Conservation (phyloP, 108 stramenopile species). For the Conticribra weissflogii region DNA sequence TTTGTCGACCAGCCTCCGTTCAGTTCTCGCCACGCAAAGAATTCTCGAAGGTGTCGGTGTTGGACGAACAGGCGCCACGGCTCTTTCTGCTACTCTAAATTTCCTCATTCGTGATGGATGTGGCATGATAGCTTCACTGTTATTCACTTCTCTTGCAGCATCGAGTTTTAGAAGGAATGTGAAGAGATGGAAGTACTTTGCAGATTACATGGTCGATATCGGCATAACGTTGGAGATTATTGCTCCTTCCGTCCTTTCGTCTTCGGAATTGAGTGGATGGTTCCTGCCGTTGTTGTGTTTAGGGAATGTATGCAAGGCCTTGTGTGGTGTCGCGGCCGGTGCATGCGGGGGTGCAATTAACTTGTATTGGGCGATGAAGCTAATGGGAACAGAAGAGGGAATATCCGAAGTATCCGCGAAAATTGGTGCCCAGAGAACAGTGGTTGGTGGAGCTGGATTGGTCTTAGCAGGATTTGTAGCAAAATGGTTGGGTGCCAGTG, state of each 20-base stretch:
- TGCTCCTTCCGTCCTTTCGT: constrained; percentile 46
- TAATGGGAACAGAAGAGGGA: constrained; percentile 59
- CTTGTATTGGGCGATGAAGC: constrained; percentile 70
- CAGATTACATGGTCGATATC: constrained; percentile 79
- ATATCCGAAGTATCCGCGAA: constrained; percentile 64
- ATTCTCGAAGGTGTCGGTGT: constrained; percentile 87
- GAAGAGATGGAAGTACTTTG: constrained; percentile 84
- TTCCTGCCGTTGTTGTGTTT: constrained; percentile 70
- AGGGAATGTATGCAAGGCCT: constrained; percentile 84
- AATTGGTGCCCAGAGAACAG: constrained; percentile 83
- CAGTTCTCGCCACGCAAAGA: constrained; percentile 80
- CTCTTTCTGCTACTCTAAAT: constrained; percentile 76
- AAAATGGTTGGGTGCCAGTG: constrained; percentile 34
- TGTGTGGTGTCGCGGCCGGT: constrained; percentile 88
- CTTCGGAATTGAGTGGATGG: constrained; percentile 46
- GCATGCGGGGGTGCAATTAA: constrained; percentile 79
- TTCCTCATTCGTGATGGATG: constrained; percentile 85
- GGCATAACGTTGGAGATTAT: constrained; percentile 82
- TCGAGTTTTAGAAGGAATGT: constrained; percentile 67
- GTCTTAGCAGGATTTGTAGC: constrained; percentile 72
- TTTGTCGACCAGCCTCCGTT: constrained; percentile 72
- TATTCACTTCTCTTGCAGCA: constrained; percentile 76
- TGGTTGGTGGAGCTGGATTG: constrained; percentile 77
- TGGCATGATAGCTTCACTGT: constrained; percentile 75
- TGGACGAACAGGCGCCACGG: constrained; percentile 77